Evolutionary conservation across 2,329 filamentous ascomycete species (phyloP), one percentile per base, ranked within the genome.

Genomic region (Ascochyta lentis): DNA sequence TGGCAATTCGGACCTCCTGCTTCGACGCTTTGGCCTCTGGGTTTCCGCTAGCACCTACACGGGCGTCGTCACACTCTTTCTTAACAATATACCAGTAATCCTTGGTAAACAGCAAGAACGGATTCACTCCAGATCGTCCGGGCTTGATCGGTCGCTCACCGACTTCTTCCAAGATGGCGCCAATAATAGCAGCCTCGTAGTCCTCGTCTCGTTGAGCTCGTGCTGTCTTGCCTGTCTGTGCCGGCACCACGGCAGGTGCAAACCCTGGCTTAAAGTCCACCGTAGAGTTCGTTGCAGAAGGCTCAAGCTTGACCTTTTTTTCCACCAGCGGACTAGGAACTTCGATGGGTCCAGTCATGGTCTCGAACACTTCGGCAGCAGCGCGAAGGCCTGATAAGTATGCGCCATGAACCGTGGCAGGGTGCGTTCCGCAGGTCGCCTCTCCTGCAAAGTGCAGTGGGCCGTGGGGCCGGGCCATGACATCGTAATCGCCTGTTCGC

Each of bases 371-470:
- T 69, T 98, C 93, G 3, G 90, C 89, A 10, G 95, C 95, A 3
- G 90, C 95, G 45, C 95, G 88, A 6, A 99, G 81, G 3, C 95
- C 96, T 2, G 95, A 97, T 4, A 99, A 81, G 71, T 98, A 99
- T 8, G 95, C 96, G 6, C 95, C 95, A 65, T 99, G 95, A 0
- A 99, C 95, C 2, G 95, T 99, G 29, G 96, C 95, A 12, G 96
- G 95, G 72, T 99, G 93, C 0, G 92, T 96, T 42, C 91, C 92
- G 66, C 91, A 97, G 0, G 96, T 99, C 58, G 96, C 95, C 76
- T 99, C 95, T 43, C 95, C 95, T 15, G 94, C 95, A 76, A 99
- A 99, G 76, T 94, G 91, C 8, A 99, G 80, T 61, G 96, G 96
- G 29, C 92, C 93, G 29, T 97, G 82, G 1, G 90, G 81, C 44